Base-by-base conservation (phyloP, 176 grass and related monocot species). In the Bonia amplexicaulis region DNA sequence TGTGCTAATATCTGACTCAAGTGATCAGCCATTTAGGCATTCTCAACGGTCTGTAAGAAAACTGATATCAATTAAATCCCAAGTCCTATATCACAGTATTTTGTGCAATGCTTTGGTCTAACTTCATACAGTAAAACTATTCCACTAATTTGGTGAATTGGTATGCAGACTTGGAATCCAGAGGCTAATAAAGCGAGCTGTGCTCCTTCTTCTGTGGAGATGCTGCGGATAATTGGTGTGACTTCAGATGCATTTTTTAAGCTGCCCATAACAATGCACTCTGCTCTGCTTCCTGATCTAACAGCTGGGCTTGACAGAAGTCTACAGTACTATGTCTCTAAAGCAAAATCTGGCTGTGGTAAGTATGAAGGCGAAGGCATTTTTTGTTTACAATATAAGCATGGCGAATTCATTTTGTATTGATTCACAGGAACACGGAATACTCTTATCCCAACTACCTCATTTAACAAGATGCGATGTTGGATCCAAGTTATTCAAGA, bases 401-500 rank as follows among this genome's bases (percentile, higher is more conserved):
- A 64, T 83, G 16, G 54, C 74, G 49, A 66, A 27, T 82, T 90
- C 26, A 37, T 27, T 27, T 72, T 49, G 8, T 69, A 57, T 68
- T 64, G 75, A 49, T 88, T 88, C 66, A 76, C 78, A 98, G 96
- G 91, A 87, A 92, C 88, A 61, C 46, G 9, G 65, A 90, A 37
- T 77, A 84, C 85, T 81, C 82, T 85, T 69, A 89, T 92, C 96
- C 31, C 48, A 89, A 54, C 74, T 98, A 70, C 96, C 93, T 74
- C 85, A 89, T 74, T 79, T 98, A 79, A 98, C 93, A 35, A 88
- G 96, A 81, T 98, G 96, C 22, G 93, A 98, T 40, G 80, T 93
- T 83, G 93, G 96, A 65, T 93, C 96, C 63, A 93, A 95, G 80
- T 90, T 88, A 69, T 95, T 91, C 72, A 98, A 94, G 84, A 98